A percentile compares a stretch with the other conserved stretches of the same genome.
Evolutionary conservation across 2,329 filamentous ascomycete species (phyloP).

Genomic region (Stenocarpella maydis): DNA sequence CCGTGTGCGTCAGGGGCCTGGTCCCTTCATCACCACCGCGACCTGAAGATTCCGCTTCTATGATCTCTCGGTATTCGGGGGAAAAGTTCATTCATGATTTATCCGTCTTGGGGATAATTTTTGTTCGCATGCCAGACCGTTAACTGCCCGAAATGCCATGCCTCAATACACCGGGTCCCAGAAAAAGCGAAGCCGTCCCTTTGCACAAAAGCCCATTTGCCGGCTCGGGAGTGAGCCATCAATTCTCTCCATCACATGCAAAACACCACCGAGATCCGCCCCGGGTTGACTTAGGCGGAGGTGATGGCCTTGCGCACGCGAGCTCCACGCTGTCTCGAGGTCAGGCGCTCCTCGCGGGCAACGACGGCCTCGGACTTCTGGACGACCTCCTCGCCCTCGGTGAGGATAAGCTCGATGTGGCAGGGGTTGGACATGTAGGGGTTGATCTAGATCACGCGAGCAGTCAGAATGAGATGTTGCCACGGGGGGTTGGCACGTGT

Average conservation of each 20-base stretch:
- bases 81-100: constrained; percentile 36
- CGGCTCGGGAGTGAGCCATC: constrained; percentile 34
- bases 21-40: constrained; percentile 7
- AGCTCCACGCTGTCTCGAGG: constrained; percentile 89
- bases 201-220: constrained; percentile 35
- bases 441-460: constrained; percentile 79
- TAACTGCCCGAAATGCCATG: constrained; percentile 37
- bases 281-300: constrained; percentile 59
- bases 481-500: neutral
- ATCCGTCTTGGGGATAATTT: constrained; percentile 35
- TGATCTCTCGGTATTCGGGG: constrained; percentile 29
- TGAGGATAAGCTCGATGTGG: constrained; percentile 99
- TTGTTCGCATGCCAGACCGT: constrained; percentile 35
- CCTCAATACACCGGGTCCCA: constrained; percentile 37
- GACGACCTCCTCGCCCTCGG: constrained; percentile 95
- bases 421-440: constrained; percentile 99
- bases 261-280: constrained; percentile 34
- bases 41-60: constrained; percentile 22
- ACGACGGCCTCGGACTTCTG: constrained; percentile 82
- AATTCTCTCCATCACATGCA: constrained; percentile 44
- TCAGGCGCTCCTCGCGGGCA: constrained; percentile 74
- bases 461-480: constrained; percentile 40
- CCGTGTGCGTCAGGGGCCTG: constrained; percentile 12
- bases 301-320: constrained; percentile 71
- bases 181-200: constrained; percentile 37